These are phyloP conservation scores for Metahyphopichia silvanorum DNA, from an alignment of 805 yeast genomes.

Conservation along the genomic window DNA sequence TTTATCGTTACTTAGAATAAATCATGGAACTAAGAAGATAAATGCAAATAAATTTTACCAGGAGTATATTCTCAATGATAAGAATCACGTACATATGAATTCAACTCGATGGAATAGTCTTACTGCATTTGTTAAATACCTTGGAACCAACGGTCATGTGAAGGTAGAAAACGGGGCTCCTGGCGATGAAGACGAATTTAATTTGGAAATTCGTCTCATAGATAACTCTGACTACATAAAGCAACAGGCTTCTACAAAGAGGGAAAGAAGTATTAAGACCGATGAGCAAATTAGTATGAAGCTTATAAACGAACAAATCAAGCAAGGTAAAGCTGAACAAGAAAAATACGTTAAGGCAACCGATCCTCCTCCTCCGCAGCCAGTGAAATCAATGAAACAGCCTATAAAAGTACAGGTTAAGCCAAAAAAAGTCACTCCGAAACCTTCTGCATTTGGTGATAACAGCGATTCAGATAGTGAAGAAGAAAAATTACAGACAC, in stretches of 20 bases:
- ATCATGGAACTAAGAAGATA: constrained; percentile 79
- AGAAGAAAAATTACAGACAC: constrained; percentile 3
- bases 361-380: not conserved
- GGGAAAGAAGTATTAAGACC: constrained; percentile 29
- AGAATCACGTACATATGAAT: constrained; percentile 85
- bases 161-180: constrained; percentile 36
- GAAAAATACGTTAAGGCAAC: not conserved
- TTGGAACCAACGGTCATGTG: constrained; percentile 57
- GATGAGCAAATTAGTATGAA: constrained; percentile 47
- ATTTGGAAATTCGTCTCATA: constrained; percentile 28
- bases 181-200: constrained; percentile 34
- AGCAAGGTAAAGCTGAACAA: constrained; percentile 29
- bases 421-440: not conserved
- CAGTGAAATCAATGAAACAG: not conserved
- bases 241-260: constrained; percentile 33
- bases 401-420: not conserved
- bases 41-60: constrained; percentile 87
- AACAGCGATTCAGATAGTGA: constrained; percentile 9
- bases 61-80: constrained; percentile 73
- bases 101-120: constrained; percentile 79
- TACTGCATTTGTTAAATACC: constrained; percentile 60
- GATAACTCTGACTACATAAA: constrained; percentile 17
- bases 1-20: constrained; percentile 52
- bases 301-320: constrained; percentile 52
- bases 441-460: constrained; percentile 9